Evolutionary conservation across 169 alveolate species (phyloP), one percentile per base, ranked within the genome.

Genomic region (Plasmodium reichenowi): DNA sequence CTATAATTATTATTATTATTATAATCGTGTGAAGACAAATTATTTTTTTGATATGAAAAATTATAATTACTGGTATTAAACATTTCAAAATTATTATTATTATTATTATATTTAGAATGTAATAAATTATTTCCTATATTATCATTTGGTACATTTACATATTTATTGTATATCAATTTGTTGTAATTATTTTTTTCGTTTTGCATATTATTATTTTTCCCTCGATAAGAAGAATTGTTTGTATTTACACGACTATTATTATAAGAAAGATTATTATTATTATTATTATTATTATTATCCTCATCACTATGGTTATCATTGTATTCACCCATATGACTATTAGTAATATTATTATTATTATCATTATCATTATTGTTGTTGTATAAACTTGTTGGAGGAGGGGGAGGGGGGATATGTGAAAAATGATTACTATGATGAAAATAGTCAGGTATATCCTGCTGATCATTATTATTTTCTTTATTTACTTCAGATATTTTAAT

Each of bases 321-420:
- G 4, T 38, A 38, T 38, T 38, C 47, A 38, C 5, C 47, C 47
- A 38, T 38, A 38, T 38, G 6, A 52, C 2, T 38, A 38, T 32
- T 38, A 52, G 2, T 38, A 38, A 5, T 32, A 32, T 38, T 38
- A 38, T 5, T 38, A 38, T 32, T 32, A 32, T 38, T 38, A 38
- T 38, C 5, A 5, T 38, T 38, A 38, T 38, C 6, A 38, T 38
- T 38, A 38, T 38, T 38, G 9, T 1, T 38, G 29, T 62, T 62
- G 32, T 62, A 62, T 7, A 43, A n/a, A 13, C 20, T 8, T 12
- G 32, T 59, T 29, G 56, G 50, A 4, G 88, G 88, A 15, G 88
- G 88, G 4, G 88, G 88, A 0, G 88, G 88, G 0, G 88, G 88
- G 0, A 73, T 64, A 22, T 60, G 86, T 1, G 26, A 26, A 43